A percentile compares a stretch with the other conserved stretches of the same genome.
Conservation (phyloP, 73 alveolate species). For the Tetrahymena elliotti region DNA sequence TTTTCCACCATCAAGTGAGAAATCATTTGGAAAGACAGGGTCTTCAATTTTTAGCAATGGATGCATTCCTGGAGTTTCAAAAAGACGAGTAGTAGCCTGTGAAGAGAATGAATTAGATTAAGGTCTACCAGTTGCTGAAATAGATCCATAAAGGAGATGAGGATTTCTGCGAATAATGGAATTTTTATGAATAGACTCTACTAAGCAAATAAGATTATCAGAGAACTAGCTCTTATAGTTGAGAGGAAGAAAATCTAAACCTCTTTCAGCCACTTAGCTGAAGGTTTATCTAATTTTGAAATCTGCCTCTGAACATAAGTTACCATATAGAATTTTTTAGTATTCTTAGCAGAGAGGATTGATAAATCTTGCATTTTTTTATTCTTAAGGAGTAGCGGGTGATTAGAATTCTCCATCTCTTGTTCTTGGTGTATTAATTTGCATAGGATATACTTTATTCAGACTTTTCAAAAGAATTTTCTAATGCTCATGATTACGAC, state of each 20-base stretch:
- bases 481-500: not conserved
- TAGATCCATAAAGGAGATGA: not conserved
- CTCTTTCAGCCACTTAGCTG: not conserved
- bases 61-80: not conserved
- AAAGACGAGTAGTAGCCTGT: not conserved
- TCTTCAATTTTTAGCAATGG: not conserved
- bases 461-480: not conserved
- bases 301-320: not conserved
- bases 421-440: not conserved
- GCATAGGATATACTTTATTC: not conserved
- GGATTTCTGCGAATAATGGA: not conserved
- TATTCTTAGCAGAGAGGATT: not conserved
- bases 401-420: not conserved
- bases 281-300: not conserved
- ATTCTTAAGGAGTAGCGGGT: not conserved
- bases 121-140: not conserved
- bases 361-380: not conserved
- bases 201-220: not conserved
- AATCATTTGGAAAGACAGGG: not conserved
- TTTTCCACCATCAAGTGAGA: not conserved
- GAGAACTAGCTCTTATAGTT: not conserved
- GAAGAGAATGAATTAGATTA: not conserved
- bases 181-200: not conserved
- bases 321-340: not conserved
- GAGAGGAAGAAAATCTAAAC: not conserved